A percentile compares a stretch with the other conserved stretches of the same genome.
Conservation (phyloP, 2,329 filamentous ascomycete species). For the Aspergillus quadricinctus region DNA sequence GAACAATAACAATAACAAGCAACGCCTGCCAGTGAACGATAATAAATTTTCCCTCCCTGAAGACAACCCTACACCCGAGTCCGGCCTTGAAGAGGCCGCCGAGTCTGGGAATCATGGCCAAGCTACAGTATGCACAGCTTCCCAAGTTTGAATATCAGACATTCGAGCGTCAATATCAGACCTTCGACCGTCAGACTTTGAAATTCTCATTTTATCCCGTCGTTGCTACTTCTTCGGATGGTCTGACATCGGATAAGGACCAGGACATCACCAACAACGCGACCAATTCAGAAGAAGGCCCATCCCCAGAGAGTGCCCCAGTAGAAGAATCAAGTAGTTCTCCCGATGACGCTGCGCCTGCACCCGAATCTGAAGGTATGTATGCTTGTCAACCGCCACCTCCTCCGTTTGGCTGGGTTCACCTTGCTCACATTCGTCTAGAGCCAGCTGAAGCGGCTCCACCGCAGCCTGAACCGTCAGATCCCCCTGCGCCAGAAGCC, state of each 20-base stretch:
- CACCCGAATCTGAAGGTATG: constrained; percentile 29
- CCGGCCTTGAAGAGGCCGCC: constrained; percentile 27
- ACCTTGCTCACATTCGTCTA: constrained; percentile 6
- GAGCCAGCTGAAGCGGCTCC: constrained; percentile 25
- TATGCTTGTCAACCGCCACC: not conserved
- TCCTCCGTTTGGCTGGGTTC: not conserved
- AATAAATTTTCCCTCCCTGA: constrained; percentile 21
- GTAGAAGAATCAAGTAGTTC: constrained; percentile 21
- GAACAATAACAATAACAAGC: constrained; percentile 27
- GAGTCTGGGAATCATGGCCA: constrained; percentile 34
- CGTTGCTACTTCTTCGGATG: constrained; percentile 24
- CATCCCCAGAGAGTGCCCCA: constrained; percentile 11
- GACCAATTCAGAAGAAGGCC: constrained; percentile 24
- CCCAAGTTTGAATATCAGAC: constrained; percentile 41
- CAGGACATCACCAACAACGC: constrained; percentile 31
- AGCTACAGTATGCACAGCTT: constrained; percentile 41
- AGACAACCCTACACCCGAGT: constrained; percentile 14
- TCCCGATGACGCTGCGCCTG: constrained; percentile 21
- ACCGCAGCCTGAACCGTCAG: constrained; percentile 20
- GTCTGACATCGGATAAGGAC: constrained; percentile 34
- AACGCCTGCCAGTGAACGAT: constrained; percentile 23
- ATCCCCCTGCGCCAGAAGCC: constrained; percentile 16
- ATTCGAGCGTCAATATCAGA: constrained; percentile 41
- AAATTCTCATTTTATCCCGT: constrained; percentile 37
- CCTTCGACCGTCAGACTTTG: constrained; percentile 38